phyloP scores from a whole-genome alignment of 345 rosid genomes.

The Mallotus nudiflorus region DNA sequence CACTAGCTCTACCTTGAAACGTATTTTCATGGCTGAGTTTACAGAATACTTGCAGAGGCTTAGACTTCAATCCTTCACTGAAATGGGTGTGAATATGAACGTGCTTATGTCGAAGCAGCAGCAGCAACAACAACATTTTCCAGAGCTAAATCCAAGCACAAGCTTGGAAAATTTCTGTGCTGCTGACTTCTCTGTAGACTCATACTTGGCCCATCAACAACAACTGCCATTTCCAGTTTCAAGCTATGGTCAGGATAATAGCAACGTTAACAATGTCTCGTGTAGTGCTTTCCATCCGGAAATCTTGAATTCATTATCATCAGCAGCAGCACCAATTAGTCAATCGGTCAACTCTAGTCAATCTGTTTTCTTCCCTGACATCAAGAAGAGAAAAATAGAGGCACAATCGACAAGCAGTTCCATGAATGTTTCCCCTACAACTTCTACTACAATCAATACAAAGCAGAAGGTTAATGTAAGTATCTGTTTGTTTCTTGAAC shows the following conservation, averaged over 20 bases:
- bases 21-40: conserved; percentile 30
- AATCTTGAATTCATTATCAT: conserved; percentile 9
- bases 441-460: conserved; percentile 18
- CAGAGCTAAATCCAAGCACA: conserved; percentile 33
- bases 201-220: conserved; percentile 31
- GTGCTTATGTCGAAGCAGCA: conserved; percentile 34
- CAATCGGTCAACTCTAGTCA: conserved; percentile 6
- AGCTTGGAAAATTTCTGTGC: conserved; percentile 26
- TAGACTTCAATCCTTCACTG: conserved; percentile 24
- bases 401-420: conserved; percentile 29
- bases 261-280: neutral
- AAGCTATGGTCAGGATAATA: conserved; percentile 7
- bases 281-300: conserved; percentile 9
- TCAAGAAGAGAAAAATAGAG: conserved; percentile 25
- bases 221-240: conserved; percentile 21
- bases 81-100: conserved; percentile 28
- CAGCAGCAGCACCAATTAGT: conserved; percentile 1
- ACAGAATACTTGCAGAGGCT: conserved; percentile 35
- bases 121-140: conserved; percentile 4
- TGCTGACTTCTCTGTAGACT: conserved; percentile 26
- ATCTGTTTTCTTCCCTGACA: conserved; percentile 21
- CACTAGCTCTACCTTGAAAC: neutral
- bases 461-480: conserved; percentile 29
- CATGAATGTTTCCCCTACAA: conserved; percentile 25
- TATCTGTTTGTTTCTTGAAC: neutral